phyloP scores from a whole-genome alignment of 345 rosid species.

The Dovyalis caffra region DNA sequence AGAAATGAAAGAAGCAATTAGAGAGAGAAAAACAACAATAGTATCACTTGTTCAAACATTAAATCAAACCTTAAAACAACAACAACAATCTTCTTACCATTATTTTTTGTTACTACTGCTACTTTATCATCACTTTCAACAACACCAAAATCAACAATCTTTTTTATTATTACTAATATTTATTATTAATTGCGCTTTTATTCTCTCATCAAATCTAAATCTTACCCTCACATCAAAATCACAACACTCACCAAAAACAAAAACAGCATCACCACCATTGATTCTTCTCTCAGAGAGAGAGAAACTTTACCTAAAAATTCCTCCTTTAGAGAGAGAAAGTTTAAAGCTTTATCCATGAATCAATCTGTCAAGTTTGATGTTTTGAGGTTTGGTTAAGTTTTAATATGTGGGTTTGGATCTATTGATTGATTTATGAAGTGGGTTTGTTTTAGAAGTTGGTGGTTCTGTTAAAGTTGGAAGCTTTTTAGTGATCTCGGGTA shows the following conservation, averaged over 20 bases:
- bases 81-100: conserved; percentile 11
- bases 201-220: conserved; percentile 26
- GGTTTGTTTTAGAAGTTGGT: not conserved
- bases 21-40: conserved; percentile 25
- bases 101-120: conserved; percentile 6
- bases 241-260: conserved; percentile 27
- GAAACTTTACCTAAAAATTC: not conserved
- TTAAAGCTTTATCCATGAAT: not conserved
- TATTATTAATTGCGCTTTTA: conserved; percentile 2
- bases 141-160: not conserved
- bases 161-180: not conserved
- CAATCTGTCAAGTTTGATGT: not conserved
- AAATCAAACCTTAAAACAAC: conserved; percentile 18
- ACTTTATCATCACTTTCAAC: conserved; percentile 8
- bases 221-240: conserved; percentile 64
- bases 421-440: not conserved
- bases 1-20: conserved; percentile 19
- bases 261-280: not conserved
- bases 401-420: not conserved
- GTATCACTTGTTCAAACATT: conserved; percentile 27
- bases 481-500: conserved; percentile 11
- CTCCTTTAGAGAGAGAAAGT: not conserved
- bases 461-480: not conserved
- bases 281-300: conserved; percentile 9
- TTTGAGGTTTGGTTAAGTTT: not conserved